phyloP scores from a whole-genome alignment of 148 eudicot genomes.

The Rhododendron ferrugineum region DNA sequence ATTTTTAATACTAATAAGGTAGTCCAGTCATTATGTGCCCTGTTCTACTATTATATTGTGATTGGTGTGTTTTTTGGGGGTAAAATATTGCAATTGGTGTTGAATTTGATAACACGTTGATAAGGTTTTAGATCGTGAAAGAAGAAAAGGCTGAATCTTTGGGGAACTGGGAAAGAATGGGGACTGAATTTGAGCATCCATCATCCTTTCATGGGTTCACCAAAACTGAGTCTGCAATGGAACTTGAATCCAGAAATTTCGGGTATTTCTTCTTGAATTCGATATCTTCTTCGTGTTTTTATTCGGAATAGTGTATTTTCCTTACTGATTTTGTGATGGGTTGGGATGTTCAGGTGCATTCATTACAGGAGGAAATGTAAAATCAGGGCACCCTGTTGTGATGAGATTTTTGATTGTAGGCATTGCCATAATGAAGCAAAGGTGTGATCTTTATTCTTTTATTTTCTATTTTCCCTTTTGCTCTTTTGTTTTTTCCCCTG shows the following conservation, averaged over 20 bases:
- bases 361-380: slow-evolving; percentile 77
- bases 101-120: no score
- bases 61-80: neutral
- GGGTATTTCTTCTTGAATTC: slow-evolving; percentile 9
- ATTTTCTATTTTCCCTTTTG: neutral
- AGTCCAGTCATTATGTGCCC: no score
- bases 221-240: neutral
- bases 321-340: neutral
- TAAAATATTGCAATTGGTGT: neutral
- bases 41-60: neutral
- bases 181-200: neutral
- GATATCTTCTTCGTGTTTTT: neutral
- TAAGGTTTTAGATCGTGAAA: neutral
- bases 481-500: neutral
- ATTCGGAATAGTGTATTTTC: neutral
- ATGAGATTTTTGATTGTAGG: slow-evolving; percentile 64
- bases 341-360: slow-evolving; percentile 38
- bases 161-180: neutral
- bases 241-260: neutral
- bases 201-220: neutral
- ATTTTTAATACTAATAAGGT: neutral
- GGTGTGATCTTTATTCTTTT: slow-evolving; percentile 27
- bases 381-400: slow-evolving; percentile 82
- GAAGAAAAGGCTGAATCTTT: neutral
- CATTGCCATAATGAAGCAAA: slow-evolving; percentile 81